phyloP scores from a whole-genome alignment of 345 rosid species.

The Durio zibethinus region DNA sequence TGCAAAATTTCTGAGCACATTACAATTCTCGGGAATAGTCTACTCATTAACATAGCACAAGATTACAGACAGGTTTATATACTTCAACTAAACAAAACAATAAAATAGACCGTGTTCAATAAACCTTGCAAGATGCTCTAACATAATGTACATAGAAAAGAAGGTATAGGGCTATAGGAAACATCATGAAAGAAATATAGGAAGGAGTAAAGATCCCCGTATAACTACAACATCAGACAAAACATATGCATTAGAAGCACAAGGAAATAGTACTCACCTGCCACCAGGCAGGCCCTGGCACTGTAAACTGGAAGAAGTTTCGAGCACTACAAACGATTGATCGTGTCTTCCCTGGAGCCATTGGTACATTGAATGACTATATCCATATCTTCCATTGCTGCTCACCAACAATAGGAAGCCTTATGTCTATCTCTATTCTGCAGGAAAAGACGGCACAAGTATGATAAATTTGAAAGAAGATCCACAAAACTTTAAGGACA shows the following conservation, averaged over 20 bases:
- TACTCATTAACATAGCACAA: background rate
- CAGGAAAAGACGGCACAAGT: background rate
- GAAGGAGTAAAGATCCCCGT: background rate
- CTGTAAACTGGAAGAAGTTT: slow-evolving; percentile 87
- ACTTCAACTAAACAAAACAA: background rate
- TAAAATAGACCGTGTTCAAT: background rate
- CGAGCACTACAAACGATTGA: slow-evolving; percentile 96
- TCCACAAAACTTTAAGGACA: background rate
- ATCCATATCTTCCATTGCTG: slow-evolving; percentile 96
- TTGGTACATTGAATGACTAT: slow-evolving; percentile 90
- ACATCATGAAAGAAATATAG: background rate
- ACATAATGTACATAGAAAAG: background rate
- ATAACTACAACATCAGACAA: background rate
- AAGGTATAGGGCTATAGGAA: background rate
- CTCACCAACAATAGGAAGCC: slow-evolving; percentile 73
- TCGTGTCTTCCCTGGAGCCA: slow-evolving; percentile 98
- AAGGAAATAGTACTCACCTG: slow-evolving; percentile 48
- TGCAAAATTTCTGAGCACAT: background rate
- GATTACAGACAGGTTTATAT: background rate
- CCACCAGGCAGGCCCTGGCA: slow-evolving; percentile 98
- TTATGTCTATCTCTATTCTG: slow-evolving; percentile 90
- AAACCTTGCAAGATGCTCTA: background rate
- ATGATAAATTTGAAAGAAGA: background rate
- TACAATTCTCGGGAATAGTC: background rate
- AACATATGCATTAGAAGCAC: slow-evolving; percentile 2